A percentile compares a stretch with the other conserved stretches of the same genome.
These are phyloP conservation scores for Pseudomonodictys pantanalensis DNA, from an alignment of 495 filamentous ascomycete genomes.

Conservation along the genomic window DNA sequence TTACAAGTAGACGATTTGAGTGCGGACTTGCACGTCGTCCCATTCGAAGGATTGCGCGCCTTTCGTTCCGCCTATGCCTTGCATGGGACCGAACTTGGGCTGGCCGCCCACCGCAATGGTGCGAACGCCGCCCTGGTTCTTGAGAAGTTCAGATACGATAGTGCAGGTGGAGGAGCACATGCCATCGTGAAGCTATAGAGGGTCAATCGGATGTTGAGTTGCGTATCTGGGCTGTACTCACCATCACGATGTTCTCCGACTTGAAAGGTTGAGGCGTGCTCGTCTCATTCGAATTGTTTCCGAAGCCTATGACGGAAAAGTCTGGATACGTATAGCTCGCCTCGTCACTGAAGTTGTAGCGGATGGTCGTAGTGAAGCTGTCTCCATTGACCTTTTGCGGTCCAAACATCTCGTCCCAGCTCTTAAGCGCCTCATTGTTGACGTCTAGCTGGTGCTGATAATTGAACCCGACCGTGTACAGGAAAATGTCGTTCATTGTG, in stretches of 20 bases:
- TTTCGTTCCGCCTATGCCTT: conserved; percentile 31
- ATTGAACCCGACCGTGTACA: conserved; percentile 16
- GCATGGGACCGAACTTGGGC: conserved; percentile 25
- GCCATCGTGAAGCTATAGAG: conserved; percentile 22
- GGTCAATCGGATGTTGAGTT: neutral
- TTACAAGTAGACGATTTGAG: conserved; percentile 24
- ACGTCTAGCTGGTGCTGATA: conserved; percentile 21
- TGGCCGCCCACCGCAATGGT: conserved; percentile 29
- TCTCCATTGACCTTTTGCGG: conserved; percentile 16
- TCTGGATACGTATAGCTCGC: conserved; percentile 23
- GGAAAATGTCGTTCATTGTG: conserved; percentile 6
- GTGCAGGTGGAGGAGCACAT: conserved; percentile 33
- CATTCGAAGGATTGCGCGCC: conserved; percentile 25
- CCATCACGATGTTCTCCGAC: conserved; percentile 30
- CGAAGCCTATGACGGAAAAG: conserved; percentile 20
- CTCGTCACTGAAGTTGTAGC: conserved; percentile 26
- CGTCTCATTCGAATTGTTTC: conserved; percentile 25
- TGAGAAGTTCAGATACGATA: conserved; percentile 30
- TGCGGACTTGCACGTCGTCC: conserved; percentile 7
- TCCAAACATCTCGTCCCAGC: conserved; percentile 19
- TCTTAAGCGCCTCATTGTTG: conserved; percentile 3
- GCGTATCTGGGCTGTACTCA: neutral
- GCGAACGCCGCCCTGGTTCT: conserved; percentile 25
- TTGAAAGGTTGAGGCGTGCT: conserved; percentile 26
- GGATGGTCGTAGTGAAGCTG: conserved; percentile 13